phyloP scores from a whole-genome alignment of 2,329 filamentous ascomycete genomes.

The Colletotrichum zoysiae region DNA sequence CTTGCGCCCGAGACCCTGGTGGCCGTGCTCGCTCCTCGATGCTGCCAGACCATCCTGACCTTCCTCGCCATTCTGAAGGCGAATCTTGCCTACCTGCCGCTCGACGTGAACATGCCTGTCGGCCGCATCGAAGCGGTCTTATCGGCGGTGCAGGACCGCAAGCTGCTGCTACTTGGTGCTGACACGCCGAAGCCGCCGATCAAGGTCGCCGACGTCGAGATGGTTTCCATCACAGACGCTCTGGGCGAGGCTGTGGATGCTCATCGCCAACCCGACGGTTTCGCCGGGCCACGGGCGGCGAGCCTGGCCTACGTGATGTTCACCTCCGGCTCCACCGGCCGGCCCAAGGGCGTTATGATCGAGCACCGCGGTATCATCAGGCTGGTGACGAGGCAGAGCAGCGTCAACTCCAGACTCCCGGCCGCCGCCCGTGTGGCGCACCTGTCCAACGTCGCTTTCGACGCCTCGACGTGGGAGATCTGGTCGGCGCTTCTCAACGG shows the following conservation, averaged over 20 bases:
- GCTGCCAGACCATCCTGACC: neutral
- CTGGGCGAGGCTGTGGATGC: neutral
- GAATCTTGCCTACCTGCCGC: constrained; percentile 1
- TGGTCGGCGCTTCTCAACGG: constrained; percentile 7
- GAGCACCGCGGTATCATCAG: constrained; percentile 20
- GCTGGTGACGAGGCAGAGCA: neutral
- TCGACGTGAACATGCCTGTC: constrained; percentile 4
- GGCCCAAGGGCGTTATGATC: constrained; percentile 7
- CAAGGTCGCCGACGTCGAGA: neutral
- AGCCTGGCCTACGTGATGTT: constrained; percentile 16
- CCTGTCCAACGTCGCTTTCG: constrained; percentile 9
- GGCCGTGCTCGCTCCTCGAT: neutral
- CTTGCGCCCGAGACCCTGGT: constrained; percentile 1
- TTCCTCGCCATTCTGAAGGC: constrained; percentile 16
- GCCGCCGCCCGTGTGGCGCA: neutral
- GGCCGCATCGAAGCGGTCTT: neutral
- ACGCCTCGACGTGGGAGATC: constrained; percentile 16
- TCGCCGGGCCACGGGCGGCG: neutral
- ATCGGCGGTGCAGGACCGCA: neutral
- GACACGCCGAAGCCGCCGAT: neutral
- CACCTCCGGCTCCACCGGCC: constrained; percentile 13
- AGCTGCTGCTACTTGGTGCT: neutral
- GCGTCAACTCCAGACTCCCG: neutral
- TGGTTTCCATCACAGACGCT: neutral
- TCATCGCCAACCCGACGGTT: neutral